A percentile compares a stretch with the other conserved stretches of the same genome.
Conservation (phyloP, 2,329 filamentous ascomycete genomes). For the Cryphonectria radicalis region DNA sequence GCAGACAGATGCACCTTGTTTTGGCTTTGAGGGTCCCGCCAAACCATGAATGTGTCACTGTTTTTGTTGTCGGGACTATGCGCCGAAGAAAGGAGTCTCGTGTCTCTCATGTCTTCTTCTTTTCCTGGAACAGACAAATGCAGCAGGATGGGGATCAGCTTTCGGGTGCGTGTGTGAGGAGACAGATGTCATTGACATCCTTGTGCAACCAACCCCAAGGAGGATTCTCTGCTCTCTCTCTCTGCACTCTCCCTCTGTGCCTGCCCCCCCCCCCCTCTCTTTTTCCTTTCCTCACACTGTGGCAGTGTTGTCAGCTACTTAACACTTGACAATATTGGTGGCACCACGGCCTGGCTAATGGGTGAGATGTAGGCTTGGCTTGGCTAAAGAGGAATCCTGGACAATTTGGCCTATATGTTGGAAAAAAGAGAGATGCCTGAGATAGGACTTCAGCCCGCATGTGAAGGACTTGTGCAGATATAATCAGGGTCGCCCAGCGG, state of each 20-base stretch:
- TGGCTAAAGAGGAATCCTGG: background rate
- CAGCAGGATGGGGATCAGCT: slow-evolving; percentile 2
- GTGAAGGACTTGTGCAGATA: background rate
- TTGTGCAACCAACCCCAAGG: background rate
- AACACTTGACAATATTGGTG: background rate
- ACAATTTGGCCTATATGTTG: background rate
- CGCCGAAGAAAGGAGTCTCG: background rate
- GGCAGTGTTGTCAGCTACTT: slow-evolving; percentile 18
- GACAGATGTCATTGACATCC: slow-evolving; percentile 7
- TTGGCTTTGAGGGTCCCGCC: background rate
- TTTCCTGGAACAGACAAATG: background rate
- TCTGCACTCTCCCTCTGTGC: no score
- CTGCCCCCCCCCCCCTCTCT: background rate
- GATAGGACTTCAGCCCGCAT: background rate
- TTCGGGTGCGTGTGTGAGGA: background rate
- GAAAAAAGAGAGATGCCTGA: background rate
- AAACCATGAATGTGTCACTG: background rate
- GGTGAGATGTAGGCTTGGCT: slow-evolving; percentile 8
- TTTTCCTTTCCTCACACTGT: background rate
- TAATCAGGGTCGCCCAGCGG: background rate
- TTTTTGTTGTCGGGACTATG: background rate
- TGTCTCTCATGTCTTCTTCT: background rate
- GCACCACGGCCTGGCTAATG: background rate
- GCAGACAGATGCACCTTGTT: slow-evolving; percentile 7
- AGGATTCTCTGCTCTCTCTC: background rate